phyloP scores from a whole-genome alignment of 805 yeast species.

The Metschnikowia borealis region DNA sequence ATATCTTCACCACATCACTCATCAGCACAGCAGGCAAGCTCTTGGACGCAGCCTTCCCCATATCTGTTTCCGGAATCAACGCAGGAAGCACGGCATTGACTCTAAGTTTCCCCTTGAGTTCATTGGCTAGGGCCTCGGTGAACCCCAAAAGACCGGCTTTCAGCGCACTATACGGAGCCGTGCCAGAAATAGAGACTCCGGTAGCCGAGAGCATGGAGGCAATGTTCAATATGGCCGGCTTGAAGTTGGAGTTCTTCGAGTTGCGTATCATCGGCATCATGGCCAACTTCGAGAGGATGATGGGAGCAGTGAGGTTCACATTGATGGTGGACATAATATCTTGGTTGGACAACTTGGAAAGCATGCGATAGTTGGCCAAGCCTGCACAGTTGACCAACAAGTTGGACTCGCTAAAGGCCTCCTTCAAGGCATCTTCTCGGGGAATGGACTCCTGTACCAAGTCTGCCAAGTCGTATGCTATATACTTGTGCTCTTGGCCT shows the following conservation, averaged over 20 bases:
- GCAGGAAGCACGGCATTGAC: constrained; percentile 72
- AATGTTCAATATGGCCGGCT: constrained; percentile 51
- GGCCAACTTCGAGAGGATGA: constrained; percentile 52
- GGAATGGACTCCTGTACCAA: constrained; percentile 7
- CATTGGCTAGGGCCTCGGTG: constrained; percentile 55
- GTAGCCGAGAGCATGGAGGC: constrained; percentile 59
- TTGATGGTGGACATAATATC: constrained; percentile 45
- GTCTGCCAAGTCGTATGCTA: constrained; percentile 30
- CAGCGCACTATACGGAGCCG: constrained; percentile 62
- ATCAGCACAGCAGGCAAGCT: constrained; percentile 22
- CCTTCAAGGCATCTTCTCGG: constrained; percentile 13
- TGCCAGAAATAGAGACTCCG: constrained; percentile 43
- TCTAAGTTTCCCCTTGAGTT: constrained; percentile 52
- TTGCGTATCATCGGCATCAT: constrained; percentile 46
- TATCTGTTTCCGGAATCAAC: constrained; percentile 59
- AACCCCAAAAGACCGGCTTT: constrained; percentile 70
- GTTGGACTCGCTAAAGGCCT: constrained; percentile 32
- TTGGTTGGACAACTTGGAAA: constrained; percentile 38
- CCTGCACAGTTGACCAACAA: constrained; percentile 68
- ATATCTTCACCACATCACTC: constrained; percentile 24
- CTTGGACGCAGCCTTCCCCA: constrained; percentile 40
- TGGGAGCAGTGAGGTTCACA: constrained; percentile 59
- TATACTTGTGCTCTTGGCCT: constrained; percentile 27
- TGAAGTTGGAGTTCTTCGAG: constrained; percentile 18
- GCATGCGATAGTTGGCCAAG: constrained; percentile 50